Conservation (phyloP, 2,329 filamentous ascomycete species). For the Claviceps purpurea region DNA sequence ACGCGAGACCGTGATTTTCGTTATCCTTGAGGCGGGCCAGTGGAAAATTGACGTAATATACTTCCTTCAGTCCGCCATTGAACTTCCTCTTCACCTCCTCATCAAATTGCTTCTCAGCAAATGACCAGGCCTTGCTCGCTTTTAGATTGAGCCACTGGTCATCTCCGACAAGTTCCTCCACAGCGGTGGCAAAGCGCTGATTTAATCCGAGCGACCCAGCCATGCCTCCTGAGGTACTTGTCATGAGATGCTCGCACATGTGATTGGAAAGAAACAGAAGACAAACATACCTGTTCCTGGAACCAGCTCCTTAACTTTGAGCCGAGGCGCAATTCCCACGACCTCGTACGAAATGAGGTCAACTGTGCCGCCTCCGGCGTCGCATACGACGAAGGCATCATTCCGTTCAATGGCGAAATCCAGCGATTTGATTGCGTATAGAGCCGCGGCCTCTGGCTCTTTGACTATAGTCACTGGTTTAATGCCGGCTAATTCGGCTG, state of each 20-base stretch:
- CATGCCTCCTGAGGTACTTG: conserved; percentile 9
- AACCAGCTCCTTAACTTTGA: conserved; percentile 13
- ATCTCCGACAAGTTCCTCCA: conserved; percentile 9
- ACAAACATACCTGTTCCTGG: conserved; percentile 10
- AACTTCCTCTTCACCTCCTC: conserved; percentile 11
- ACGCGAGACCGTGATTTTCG: conserved; percentile 2
- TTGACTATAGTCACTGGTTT: conserved; percentile 33
- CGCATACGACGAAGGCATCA: conserved; percentile 38
- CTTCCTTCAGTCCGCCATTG: conserved; percentile 4
- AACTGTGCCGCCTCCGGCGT: conserved; percentile 40
- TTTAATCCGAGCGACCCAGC: conserved; percentile 13
- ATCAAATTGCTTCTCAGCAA: conserved; percentile 9
- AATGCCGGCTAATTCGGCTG: conserved; percentile 23
- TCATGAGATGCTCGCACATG: background rate
- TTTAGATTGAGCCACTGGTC: conserved; percentile 5
- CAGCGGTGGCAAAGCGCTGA: conserved; percentile 8
- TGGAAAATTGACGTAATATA: conserved; percentile 11
- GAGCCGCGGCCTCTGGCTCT: conserved; percentile 38
- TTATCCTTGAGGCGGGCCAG: conserved; percentile 10
- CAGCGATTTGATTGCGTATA: conserved; percentile 31
- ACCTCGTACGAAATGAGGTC: conserved; percentile 41
- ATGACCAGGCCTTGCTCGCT: conserved; percentile 5
- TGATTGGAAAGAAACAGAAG: no score
- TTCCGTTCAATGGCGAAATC: conserved; percentile 26
- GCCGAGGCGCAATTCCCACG: conserved; percentile 7